Evolutionary conservation across 768 basidiomycete genomes (phyloP), one percentile per base, ranked within the genome.

Genomic region (Daedaleopsis nitida): DNA sequence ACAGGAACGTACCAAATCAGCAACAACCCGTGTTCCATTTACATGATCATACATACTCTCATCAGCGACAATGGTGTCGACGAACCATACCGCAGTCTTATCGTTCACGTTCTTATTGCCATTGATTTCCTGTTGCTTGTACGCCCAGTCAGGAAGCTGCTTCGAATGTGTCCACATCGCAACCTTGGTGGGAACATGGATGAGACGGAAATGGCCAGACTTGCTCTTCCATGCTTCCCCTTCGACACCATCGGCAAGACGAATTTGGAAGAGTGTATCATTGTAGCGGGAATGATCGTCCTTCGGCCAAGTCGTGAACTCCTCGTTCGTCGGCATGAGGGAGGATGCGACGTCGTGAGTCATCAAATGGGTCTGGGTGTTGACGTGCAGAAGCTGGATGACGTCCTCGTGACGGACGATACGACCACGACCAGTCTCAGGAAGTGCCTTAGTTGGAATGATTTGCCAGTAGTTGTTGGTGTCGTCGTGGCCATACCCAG

Each of bases 291-390:
- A 79, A 58, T 86, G 77, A 65, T 96, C 92, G 62, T 92, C 88
- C 69, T 85, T 89, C 5, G 88, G 73, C 86, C 88, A 90, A 0
- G 97, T 98, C 7, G 97, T 99, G 75, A 98, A 95, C 74, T 99
- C 97, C 72, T 98, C 95, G 73, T 98, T 98, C 51, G 97, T 99
- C 16, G 97, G 89, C 89, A 94, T 96, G 52, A 95, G 83, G 5
- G 97, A 92, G 1, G 94, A 97, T 0, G 97, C 97, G 59, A 99
- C 97, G 73, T 99, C 97, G 68, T 99, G 97, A 2, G 96, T 97
- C 47, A 99, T 77, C 49, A 99, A 86, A 59, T 87, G 75, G 1
- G 87, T 85, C 63, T 96, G 80, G 11, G 96, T 96, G 72, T 84
- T 85, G 70, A 93, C 83, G 69, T 99, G 97, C 23, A 94, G 80